Percentiles rank a stretch among this genome's conserved stretches.
Evolutionary conservation across 306 rosid species (phyloP).

Genomic region (Cyamopsis tetragonoloba): DNA sequence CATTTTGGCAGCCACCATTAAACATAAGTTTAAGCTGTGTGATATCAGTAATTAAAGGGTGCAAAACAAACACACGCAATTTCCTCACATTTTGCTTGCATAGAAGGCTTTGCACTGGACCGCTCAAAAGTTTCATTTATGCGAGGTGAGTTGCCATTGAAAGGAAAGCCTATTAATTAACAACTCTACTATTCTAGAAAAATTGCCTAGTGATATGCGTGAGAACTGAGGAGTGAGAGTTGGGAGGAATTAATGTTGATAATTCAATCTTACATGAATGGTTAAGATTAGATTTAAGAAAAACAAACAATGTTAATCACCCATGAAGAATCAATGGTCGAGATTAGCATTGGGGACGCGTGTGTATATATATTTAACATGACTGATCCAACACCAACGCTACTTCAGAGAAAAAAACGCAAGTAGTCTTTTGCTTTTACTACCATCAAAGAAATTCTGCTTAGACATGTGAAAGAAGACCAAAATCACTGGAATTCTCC

Average conservation of each 20-base stretch:
- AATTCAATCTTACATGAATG: not conserved
- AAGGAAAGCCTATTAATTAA: not conserved
- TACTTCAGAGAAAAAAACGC: not conserved
- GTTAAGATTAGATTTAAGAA: not conserved
- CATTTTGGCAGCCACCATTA: conserved; percentile 1
- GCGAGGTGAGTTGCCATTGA: conserved; percentile 17
- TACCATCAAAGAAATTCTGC: not conserved
- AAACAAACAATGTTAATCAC: no score
- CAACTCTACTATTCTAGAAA: conserved; percentile 12
- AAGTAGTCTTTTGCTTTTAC: no score
- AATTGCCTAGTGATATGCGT: not conserved
- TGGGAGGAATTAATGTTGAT: not conserved
- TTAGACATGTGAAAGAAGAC: not conserved
- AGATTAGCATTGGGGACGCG: no score
- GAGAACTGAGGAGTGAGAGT: not conserved
- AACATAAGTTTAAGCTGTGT: conserved; percentile 10
- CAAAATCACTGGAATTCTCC: not conserved
- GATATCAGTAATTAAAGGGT: not conserved
- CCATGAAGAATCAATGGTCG: no score
- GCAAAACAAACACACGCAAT: not conserved
- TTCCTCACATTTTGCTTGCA: not conserved
- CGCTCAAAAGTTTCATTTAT: conserved; percentile 14
- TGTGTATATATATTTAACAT: no score
- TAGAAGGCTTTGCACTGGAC: not conserved
- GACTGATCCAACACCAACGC: conserved; percentile 5